Evolutionary conservation across 495 filamentous ascomycete species (phyloP), one percentile per base, ranked within the genome.

Genomic region (Saxophila tyrrhenica): DNA sequence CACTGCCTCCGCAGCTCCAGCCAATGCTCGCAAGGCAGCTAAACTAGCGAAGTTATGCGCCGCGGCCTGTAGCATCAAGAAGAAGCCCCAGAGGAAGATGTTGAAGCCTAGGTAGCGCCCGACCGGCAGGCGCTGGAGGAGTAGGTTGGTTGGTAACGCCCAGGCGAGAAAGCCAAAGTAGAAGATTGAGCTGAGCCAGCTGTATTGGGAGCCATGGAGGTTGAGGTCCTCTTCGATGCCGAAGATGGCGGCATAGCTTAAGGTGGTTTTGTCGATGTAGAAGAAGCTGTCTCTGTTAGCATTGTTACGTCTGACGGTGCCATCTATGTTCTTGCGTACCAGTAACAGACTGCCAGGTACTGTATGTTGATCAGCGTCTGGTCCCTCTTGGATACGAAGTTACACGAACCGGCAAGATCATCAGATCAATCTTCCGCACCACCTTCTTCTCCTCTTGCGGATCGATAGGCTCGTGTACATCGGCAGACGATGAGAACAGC

Each of bases 41-140:
- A 81, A 71, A 0, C 73, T 74, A 1, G 69, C 63, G 57, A 81
- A 81, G 59, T 71, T 77, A 39, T 43, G 54, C 7, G 55, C 54
- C 10, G 35, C 58, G 8, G 76, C 78, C 65, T 76, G 76, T 49
- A 77, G 69, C 70, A 79, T 76, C 51, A 77, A 72, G 51, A 78
- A 77, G 22, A 71, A 65, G 13, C 78, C 77, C 79, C 79, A 84
- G 66, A 78, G 67, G 55, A 82, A 76, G 48, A 83, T 81, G 50
- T 80, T 82, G 10, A 64, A 64, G 2, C 78, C 76, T 1, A 79
- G 68, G 60, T 82, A 83, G 65, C 77, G 77, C 22, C 72, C 75
- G 64, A 68, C 59, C 2, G 79, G 81, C 32, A 83, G 65, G 0
- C 73, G 67, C 62, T 82, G 79, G 62, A 83, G 64, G 1, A 83